Evolutionary conservation across 192 early-diverging fungal species (phyloP).

Genomic region (Funneliformis geosporum): DNA sequence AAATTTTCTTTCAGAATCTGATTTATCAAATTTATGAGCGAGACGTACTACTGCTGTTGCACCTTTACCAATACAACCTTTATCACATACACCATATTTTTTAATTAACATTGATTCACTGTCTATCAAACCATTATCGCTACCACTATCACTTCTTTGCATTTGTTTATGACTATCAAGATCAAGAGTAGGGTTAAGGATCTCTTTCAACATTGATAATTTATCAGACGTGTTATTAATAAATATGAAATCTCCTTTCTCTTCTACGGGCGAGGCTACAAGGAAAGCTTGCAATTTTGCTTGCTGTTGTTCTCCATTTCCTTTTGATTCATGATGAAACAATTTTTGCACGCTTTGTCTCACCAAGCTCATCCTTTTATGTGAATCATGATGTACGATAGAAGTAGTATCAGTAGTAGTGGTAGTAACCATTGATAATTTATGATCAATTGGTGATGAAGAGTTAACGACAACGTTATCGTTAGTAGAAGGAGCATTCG

Average conservation of each 20-base stretch:
- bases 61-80: slow-evolving; percentile 81
- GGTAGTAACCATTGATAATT: not conserved
- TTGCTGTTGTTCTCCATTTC: not conserved
- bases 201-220: slow-evolving; percentile 9
- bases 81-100: slow-evolving; percentile 82
- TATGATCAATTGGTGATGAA: not conserved
- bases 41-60: slow-evolving; percentile 91
- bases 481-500: not conserved
- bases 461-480: not conserved
- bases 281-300: too few species aligned
- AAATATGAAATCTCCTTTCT: not conserved
- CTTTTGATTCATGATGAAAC: slow-evolving; percentile 20
- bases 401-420: not conserved
- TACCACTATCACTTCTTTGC: slow-evolving; percentile 35
- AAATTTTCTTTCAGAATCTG: slow-evolving; percentile 65
- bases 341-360: slow-evolving; percentile 17
- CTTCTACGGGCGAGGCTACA: not conserved
- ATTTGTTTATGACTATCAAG: slow-evolving; percentile 40
- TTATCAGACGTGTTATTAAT: slow-evolving; percentile 2
- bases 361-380: slow-evolving; percentile 16
- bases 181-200: slow-evolving; percentile 29
- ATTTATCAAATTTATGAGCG: slow-evolving; percentile 70
- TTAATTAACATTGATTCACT: slow-evolving; percentile 53
- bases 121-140: slow-evolving; percentile 10
- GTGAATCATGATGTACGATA: not conserved